phyloP scores from a whole-genome alignment of 768 basidiomycete genomes.

The Suillus americanus region DNA sequence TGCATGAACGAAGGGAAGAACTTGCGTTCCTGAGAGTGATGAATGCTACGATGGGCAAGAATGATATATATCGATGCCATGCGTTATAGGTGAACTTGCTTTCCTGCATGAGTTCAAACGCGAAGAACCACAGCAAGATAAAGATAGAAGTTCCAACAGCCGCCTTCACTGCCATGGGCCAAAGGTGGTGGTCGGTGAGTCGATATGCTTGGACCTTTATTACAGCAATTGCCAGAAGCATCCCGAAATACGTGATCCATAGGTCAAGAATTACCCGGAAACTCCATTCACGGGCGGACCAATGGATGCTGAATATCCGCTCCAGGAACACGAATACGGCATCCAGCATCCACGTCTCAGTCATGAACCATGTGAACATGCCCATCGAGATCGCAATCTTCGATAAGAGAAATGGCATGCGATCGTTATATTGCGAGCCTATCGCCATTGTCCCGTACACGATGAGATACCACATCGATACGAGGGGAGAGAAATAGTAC shows the following conservation, averaged over 20 bases:
- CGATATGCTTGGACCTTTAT: constrained; percentile 76
- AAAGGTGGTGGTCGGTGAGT: constrained; percentile 66
- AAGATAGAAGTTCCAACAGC: constrained; percentile 51
- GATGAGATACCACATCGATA: constrained; percentile 88
- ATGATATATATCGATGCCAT: constrained; percentile 83
- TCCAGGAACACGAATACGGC: constrained; percentile 61
- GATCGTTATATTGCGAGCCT: constrained; percentile 74
- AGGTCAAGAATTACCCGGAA: constrained; percentile 90
- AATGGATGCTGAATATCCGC: constrained; percentile 69
- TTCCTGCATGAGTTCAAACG: constrained; percentile 73
- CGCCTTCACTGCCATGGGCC: constrained; percentile 53
- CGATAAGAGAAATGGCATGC: constrained; percentile 58
- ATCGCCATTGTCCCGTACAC: constrained; percentile 77
- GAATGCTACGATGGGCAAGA: constrained; percentile 79
- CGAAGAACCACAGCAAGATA: constrained; percentile 74
- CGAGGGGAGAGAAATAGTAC: constrained; percentile 89
- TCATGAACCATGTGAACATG: constrained; percentile 66
- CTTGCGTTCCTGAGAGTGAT: constrained; percentile 76
- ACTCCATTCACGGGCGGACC: constrained; percentile 85
- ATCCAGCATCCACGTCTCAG: constrained; percentile 60
- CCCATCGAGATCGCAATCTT: constrained; percentile 71
- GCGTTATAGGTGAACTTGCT: constrained; percentile 84
- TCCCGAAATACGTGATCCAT: constrained; percentile 86
- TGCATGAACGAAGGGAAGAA: constrained; percentile 64
- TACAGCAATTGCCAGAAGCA: constrained; percentile 71